A percentile compares a stretch with the other conserved stretches of the same genome.
Evolutionary conservation across 768 basidiomycete species (phyloP).

Genomic region (Pleurotus pulmonarius): DNA sequence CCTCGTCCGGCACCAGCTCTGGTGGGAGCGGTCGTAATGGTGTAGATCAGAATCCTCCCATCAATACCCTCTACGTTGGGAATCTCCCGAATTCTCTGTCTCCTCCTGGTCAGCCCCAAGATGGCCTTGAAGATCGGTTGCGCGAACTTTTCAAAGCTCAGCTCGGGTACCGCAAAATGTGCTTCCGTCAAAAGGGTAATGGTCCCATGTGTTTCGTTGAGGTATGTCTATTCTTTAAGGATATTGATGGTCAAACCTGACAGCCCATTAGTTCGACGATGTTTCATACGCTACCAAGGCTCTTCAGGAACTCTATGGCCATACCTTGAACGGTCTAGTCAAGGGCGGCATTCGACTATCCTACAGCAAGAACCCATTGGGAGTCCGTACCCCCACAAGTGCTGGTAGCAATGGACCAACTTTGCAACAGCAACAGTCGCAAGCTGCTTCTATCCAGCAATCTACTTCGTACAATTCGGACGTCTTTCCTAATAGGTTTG

Average conservation of each 20-base stretch:
- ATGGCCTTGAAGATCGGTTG: conserved; percentile 84
- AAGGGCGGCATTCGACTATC: conserved; percentile 97
- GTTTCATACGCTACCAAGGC: conserved; percentile 81
- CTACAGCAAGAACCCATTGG: conserved; percentile 98
- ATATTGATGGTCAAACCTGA: conserved; percentile 20
- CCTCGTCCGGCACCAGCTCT: conserved; percentile 60
- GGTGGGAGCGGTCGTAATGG: conserved; percentile 36
- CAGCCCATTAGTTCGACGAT: conserved; percentile 73
- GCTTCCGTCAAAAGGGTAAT: conserved; percentile 93
- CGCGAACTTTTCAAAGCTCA: conserved; percentile 76
- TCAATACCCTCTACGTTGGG: conserved; percentile 99
- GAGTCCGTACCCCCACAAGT: conserved; percentile 78
- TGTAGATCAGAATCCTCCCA: conserved; percentile 94
- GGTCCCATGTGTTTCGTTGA: conserved; percentile 99
- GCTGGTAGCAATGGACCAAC: conserved; percentile 35
- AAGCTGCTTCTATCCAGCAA: conserved; percentile 19
- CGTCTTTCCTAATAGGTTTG: conserved; percentile 10
- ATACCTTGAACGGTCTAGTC: conserved; percentile 86
- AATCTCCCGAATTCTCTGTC: conserved; percentile 84
- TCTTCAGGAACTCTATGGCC: conserved; percentile 86
- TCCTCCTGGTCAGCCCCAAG: conserved; percentile 67
- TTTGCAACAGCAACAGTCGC: conserved; percentile 40
- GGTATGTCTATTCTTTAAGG: conserved; percentile 44
- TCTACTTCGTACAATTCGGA: conserved; percentile 10
- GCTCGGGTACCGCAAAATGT: conserved; percentile 86